Base-by-base conservation (phyloP, 805 yeast species). In the Sugiyamaella lignohabitans region DNA sequence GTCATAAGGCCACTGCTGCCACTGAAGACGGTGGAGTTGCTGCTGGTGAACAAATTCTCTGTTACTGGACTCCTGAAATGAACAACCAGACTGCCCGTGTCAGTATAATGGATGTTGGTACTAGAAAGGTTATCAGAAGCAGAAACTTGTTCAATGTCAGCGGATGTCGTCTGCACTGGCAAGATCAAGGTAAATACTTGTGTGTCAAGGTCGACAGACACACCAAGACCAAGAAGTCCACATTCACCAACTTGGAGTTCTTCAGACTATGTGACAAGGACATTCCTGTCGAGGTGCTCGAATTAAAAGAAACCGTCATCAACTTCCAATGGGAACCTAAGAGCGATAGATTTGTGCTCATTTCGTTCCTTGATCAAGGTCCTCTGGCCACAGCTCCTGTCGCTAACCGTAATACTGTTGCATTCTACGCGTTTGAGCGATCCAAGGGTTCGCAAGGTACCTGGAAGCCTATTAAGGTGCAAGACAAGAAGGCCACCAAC, bases 181-280 rank as follows among this genome's bases (percentile, higher is more conserved):
- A 93, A 70, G 82, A 79, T 54, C 81, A 84, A 57, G 87, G 87
- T 53, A 82, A 80, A 59, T 83, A 72, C 65, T 71, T 93, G 63
- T 87, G 96, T 71, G 94, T 89, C 62, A 87, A 86, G 72, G 96
- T 93, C 57, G 96, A 89, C 67, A 87, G 98, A 70, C 96, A 88
- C 70, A 87, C 97, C 48, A 93, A 93, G 69, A 84, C 96, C 42
- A 86, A 84, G 67, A 93, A 94, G 78, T 86, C 96, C 18, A 67
- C 82, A 45, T 88, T 87, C 75, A 81, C 96, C 48, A 87, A 87
- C 64, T 75, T 93, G 66, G 98, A 93, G 69, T 83, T 93, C 63
- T 87, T 91, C 77, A 84, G 87, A 61, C 68, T 88, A 49, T 74
- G 75, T 50, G 98, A 91, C 69, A 86, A 80, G 69, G 95, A 85